phyloP scores from a whole-genome alignment of 257 asterid genomes.

The Solanum sitiens region DNA sequence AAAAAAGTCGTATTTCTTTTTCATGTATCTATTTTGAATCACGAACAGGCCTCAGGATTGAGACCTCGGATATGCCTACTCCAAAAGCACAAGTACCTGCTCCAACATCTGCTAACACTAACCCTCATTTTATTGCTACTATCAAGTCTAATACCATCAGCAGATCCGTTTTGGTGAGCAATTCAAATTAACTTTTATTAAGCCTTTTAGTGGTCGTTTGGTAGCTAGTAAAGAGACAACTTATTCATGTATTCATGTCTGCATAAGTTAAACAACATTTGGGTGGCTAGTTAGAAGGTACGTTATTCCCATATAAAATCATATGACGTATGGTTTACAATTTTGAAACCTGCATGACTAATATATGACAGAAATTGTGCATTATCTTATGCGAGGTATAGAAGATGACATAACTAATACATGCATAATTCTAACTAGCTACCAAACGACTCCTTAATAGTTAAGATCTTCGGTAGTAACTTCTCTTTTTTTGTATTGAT shows the following conservation, averaged over 20 bases:
- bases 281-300: background rate
- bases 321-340: background rate
- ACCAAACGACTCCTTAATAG: background rate
- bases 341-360: background rate
- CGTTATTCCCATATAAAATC: no score
- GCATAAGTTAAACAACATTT: background rate
- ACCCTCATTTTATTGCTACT: background rate
- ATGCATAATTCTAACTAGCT: background rate
- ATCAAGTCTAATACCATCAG: background rate
- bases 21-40: background rate
- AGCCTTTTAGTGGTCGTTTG: background rate
- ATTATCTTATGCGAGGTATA: background rate
- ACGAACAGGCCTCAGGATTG: background rate
- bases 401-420: background rate
- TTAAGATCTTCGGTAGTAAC: background rate
- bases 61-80: background rate
- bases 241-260: background rate
- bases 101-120: background rate
- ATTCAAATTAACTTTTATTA: background rate
- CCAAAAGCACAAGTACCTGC: background rate
- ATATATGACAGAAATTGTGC: background rate
- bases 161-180: background rate
- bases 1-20: background rate
- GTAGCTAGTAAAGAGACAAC: background rate
- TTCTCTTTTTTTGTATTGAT: background rate